Percentiles rank a stretch among this genome's conserved stretches.
Evolutionary conservation across 2,329 filamentous ascomycete genomes (phyloP).

Genomic region (Trichoderma citrinoviride): DNA sequence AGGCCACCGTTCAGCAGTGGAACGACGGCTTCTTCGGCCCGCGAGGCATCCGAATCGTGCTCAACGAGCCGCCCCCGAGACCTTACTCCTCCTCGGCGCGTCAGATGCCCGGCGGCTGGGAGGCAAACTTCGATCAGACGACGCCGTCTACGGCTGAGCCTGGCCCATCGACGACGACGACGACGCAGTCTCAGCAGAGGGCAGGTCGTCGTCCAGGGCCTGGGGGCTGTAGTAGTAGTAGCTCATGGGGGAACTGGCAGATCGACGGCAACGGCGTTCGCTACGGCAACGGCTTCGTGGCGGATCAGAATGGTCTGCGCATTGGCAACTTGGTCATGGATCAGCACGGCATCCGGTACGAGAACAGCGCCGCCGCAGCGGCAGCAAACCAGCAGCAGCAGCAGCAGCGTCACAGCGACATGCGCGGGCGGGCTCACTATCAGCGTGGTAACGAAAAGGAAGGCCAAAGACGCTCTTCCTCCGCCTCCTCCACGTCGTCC

Average conservation of each 20-base stretch:
- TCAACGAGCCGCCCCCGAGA: constrained; percentile 29
- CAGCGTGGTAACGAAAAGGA: constrained; percentile 22
- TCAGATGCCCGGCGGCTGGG: constrained; percentile 31
- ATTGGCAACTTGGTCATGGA: constrained; percentile 46
- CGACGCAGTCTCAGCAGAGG: neutral
- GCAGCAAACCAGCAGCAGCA: no score
- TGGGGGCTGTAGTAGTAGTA: constrained; percentile 15
- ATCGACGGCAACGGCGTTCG: constrained; percentile 45
- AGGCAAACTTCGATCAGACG: constrained; percentile 16
- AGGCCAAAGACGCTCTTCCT: constrained; percentile 33
- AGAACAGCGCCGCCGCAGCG: neutral
- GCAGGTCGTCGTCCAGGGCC: neutral
- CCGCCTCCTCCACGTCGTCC: constrained; percentile 36
- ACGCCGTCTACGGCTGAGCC: neutral
- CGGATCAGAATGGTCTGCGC: constrained; percentile 45
- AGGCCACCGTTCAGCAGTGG: constrained; percentile 51
- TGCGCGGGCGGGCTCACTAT: neutral
- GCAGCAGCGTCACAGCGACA: neutral
- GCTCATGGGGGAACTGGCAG: constrained; percentile 37
- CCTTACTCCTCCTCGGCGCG: constrained; percentile 24
- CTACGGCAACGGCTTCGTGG: constrained; percentile 44
- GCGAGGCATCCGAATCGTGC: constrained; percentile 45
- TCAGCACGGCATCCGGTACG: constrained; percentile 37
- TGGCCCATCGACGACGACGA: neutral
- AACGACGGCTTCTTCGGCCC: constrained; percentile 56